Base-by-base conservation (phyloP, 164 flowering plant genomes). In the Magnolia sinica region DNA sequence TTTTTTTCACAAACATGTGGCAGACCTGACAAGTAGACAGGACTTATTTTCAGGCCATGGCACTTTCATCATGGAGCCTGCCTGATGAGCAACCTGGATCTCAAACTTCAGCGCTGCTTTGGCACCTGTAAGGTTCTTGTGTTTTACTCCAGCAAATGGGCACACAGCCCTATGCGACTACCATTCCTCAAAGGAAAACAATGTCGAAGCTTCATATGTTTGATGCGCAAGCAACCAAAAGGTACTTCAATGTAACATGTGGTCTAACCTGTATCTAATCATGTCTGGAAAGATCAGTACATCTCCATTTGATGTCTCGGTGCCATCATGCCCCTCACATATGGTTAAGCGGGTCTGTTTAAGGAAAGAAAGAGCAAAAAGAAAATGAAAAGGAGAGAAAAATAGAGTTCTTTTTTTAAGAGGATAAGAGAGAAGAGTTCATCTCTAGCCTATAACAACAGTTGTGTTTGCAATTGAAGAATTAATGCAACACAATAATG, bases 301-400 rank as follows among this genome's bases (percentile, higher is more conserved):
- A 27, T 27, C 29, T 27, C 29, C 2, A 2, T 27, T 27, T 27
- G 29, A 27, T 50, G 98, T 93, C 85, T 91, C 94, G 5, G 94
- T 90, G 51, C 95, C 98, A 87, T 95, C 98, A 77, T 87, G 97
- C 29, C 98, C 98, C 84, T 95, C 98, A 73, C 98, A 95, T 82
- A 95, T 90, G 45, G 98, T 92, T 76, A 95, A 80, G 76, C 92
- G 97, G 52, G 94, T 93, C 98, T 95, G 59, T 49, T 31, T 45
- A 27, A 27, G 29, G 29, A 27, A 45, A 49, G 7, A 45, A 20
- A 3, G 16, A 70, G 29, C 29, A 27, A 27, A 27, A 27, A 27
- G 2, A 27, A 27, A 1, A 27, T 27, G 71, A 31, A 27, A 29
- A 14, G 13, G 45, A 13, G n/a, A 68, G 23, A 11, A 13, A 20